Conservation (phyloP, 805 yeast genomes). For the Candida tammaniensis region DNA sequence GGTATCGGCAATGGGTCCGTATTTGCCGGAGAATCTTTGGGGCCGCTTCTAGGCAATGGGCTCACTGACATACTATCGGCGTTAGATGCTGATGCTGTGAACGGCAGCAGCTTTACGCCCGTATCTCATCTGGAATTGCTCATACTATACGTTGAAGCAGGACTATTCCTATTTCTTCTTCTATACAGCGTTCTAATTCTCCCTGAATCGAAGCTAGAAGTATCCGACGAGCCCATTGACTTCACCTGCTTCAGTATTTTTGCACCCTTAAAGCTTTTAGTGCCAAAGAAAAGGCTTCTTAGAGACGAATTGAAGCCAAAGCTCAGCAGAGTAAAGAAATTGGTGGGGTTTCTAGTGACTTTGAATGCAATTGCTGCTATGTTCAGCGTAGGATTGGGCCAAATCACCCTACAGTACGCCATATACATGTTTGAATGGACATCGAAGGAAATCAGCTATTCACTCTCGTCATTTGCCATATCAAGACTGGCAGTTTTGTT, state of each 20-base stretch:
- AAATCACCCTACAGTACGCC: slow-evolving; percentile 47
- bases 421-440: slow-evolving; percentile 52
- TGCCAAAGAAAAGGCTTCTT: too few relatives aligned
- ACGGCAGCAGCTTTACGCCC: too few relatives aligned
- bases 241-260: too few relatives aligned
- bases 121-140: slow-evolving; percentile 27
- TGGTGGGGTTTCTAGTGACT: background rate
- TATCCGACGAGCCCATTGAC: background rate
- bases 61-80: too few relatives aligned
- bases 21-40: slow-evolving; percentile 58
- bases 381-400: slow-evolving; percentile 27
- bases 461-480: slow-evolving; percentile 41
- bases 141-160: slow-evolving; percentile 30
- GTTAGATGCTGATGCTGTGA: too few relatives aligned
- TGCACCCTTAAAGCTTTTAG: too few relatives aligned
- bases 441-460: slow-evolving; percentile 50
- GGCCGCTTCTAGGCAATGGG: slow-evolving; percentile 58
- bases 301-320: too few relatives aligned
- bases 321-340: background rate
- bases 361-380: slow-evolving; percentile 2
- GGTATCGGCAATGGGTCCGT: slow-evolving; percentile 60
- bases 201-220: too few relatives aligned
- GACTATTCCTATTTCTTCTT: slow-evolving; percentile 30
- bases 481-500: slow-evolving; percentile 46
- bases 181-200: slow-evolving; percentile 32